Conservation (phyloP, 352 stramenopile genomes). For the Phytophthora sojae region DNA sequence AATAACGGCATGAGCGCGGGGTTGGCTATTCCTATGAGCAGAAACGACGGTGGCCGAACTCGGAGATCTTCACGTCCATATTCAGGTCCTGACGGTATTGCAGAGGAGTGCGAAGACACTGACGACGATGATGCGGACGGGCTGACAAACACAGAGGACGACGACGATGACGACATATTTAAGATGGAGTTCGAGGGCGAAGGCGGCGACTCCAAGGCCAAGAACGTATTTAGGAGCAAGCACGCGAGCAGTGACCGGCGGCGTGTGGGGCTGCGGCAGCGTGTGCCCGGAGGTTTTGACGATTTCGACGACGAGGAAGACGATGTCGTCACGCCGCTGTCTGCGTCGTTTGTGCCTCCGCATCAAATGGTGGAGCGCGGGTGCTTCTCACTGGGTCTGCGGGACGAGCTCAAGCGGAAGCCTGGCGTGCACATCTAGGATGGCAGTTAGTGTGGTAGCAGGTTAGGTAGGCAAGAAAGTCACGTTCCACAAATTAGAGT, state of each 20-base stretch:
- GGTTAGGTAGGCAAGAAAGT: slow-evolving; percentile 19
- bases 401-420: slow-evolving; percentile 74
- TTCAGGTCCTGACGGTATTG: slow-evolving; percentile 30
- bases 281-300: slow-evolving; percentile 20
- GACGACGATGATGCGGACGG: slow-evolving; percentile 51
- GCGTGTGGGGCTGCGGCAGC: slow-evolving; percentile 17
- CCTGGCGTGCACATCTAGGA: slow-evolving; percentile 34
- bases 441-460: slow-evolving; percentile 19
- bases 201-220: slow-evolving; percentile 22
- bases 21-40: slow-evolving; percentile 3
- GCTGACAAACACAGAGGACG: slow-evolving; percentile 43
- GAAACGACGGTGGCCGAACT: slow-evolving; percentile 15
- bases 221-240: slow-evolving; percentile 39
- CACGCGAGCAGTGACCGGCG: slow-evolving; percentile 13
- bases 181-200: slow-evolving; percentile 75
- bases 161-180: slow-evolving; percentile 76
- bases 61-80: slow-evolving; percentile 24
- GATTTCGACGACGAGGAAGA: slow-evolving; percentile 37
- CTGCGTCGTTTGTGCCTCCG: slow-evolving; percentile 76
- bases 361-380: slow-evolving; percentile 77
- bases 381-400: slow-evolving; percentile 77
- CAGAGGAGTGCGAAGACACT: slow-evolving; percentile 48
- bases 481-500: slow-evolving; percentile 12
- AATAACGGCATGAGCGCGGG: slow-evolving; percentile 1
- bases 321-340: slow-evolving; percentile 44